A percentile compares a stretch with the other conserved stretches of the same genome.
Conservation (phyloP, 1,139 yeast genomes). For the Diutina neorugosa region DNA sequence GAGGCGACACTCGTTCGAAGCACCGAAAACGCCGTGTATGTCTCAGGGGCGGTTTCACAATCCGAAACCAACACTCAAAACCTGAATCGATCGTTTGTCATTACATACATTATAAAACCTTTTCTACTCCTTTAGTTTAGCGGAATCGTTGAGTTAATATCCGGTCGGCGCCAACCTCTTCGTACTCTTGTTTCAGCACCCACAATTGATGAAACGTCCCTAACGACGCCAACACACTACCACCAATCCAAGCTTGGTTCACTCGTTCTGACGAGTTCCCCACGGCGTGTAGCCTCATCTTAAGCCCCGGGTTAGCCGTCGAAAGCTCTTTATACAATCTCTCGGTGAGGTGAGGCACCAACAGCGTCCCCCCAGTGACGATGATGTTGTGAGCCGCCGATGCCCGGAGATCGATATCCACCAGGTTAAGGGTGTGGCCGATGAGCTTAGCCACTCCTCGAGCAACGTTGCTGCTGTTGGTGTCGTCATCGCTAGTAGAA, state of each 20-base stretch:
- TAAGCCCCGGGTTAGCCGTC: constrained; percentile 75
- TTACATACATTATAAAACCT: background rate
- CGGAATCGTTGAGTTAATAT: constrained; percentile 66
- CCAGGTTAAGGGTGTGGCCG: constrained; percentile 52
- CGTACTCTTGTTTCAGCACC: constrained; percentile 86
- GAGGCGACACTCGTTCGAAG: background rate
- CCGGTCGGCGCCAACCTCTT: constrained; percentile 83
- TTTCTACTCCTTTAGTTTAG: constrained; percentile 12
- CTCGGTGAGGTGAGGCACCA: constrained; percentile 82
- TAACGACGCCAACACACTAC: constrained; percentile 78
- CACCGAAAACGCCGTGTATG: background rate
- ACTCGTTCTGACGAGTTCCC: constrained; percentile 79
- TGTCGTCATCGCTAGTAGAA: constrained; percentile 9
- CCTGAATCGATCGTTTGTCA: background rate
- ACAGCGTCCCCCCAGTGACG: constrained; percentile 79
- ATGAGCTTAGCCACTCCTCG: constrained; percentile 60
- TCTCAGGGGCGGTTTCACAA: background rate
- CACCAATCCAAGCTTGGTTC: constrained; percentile 92
- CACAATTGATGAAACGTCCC: constrained; percentile 97
- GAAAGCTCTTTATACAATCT: constrained; percentile 66
- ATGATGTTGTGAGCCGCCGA: constrained; percentile 87
- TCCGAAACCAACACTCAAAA: background rate
- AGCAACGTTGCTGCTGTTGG: background rate
- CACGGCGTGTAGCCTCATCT: constrained; percentile 76
- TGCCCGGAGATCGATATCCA: constrained; percentile 85